Conservation (phyloP, 768 basidiomycete genomes). For the Mycena capillaripes region DNA sequence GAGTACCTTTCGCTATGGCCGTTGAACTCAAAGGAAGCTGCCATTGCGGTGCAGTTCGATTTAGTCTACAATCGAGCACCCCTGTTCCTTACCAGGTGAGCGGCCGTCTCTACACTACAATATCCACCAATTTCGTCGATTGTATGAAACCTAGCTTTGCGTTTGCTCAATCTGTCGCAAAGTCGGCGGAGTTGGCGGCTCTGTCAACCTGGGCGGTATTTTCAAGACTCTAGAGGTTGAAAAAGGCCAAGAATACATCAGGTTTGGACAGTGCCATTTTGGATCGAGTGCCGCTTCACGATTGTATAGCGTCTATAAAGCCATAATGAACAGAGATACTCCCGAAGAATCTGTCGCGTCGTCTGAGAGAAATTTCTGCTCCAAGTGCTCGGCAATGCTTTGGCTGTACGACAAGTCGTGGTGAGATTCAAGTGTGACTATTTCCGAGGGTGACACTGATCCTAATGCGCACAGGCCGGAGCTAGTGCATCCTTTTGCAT, state of each 20-base stretch:
- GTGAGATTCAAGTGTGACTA: constrained; percentile 48
- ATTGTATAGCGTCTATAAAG: constrained; percentile 68
- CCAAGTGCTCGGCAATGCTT: constrained; percentile 74
- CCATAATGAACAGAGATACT: constrained; percentile 70
- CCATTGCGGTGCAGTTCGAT: constrained; percentile 66
- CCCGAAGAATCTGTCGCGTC: constrained; percentile 59
- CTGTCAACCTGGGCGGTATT: constrained; percentile 75
- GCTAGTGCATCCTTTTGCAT: constrained; percentile 76
- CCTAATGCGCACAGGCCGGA: constrained; percentile 62
- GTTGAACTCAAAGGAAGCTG: constrained; percentile 68
- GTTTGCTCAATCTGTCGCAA: constrained; percentile 81
- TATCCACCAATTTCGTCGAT: not conserved
- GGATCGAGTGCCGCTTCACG: not conserved
- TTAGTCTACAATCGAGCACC: constrained; percentile 65
- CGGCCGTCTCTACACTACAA: not conserved
- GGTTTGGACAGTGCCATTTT: constrained; percentile 48
- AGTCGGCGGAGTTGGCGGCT: constrained; percentile 74
- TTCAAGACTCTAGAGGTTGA: constrained; percentile 64
- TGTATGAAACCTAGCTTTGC: constrained; percentile 58
- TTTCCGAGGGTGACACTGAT: not conserved
- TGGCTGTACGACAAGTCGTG: constrained; percentile 73
- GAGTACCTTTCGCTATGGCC: constrained; percentile 59
- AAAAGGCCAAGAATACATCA: constrained; percentile 66
- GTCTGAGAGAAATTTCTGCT: constrained; percentile 76
- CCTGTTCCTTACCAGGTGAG: constrained; percentile 75